Evolutionary conservation across 768 basidiomycete species (phyloP), one percentile per base, ranked within the genome.

Genomic region (Pleurotus ostreatus): DNA sequence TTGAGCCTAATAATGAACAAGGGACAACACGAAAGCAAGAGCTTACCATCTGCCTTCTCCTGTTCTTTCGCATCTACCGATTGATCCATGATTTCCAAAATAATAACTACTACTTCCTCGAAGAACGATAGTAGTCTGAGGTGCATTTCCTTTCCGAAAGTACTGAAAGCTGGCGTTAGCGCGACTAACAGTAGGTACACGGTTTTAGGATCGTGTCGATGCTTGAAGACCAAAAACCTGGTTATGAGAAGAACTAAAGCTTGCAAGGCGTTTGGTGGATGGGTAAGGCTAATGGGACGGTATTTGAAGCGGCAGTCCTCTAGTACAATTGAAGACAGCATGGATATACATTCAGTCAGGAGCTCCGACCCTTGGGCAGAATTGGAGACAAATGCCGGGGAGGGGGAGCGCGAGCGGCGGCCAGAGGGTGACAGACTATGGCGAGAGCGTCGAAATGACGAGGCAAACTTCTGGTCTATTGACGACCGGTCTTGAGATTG

Each of bases 241-340:
- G 88, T 88, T 18, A 92, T 78, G 67, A 92, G 89, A 30, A 94
- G 70, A 3, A 78, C 79, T 25, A 87, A 67, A 0, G 83, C 78
- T 62, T 93, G 92, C n/a, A 94, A 70, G 3, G 89, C 76, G 63
- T 90, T 83, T 2, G 90, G 88, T 12, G 92, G 92, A 25, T 82
- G 77, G 0, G 74, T 74, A 2, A 85, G 88, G 3, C 86, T 78
- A 13, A 86, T 84, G 7, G 70, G 74, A 9, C 77, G 68, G 2
- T 81, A 76, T 58, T 79, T 78, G 68, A 82, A 89, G 2, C 89
- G 82, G 63, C 88, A 88, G 63, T 93, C 92, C 56, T 88, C 85
- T 4, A 74, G 68, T 15, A 92, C 73, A 18, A 93, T 71, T 1
- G 84, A 89, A n/a, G 76, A 75, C 34, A 87, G 76, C 37, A 83